Evolutionary conservation across 306 rosid species (phyloP).

Genomic region (Vigna angularis): DNA sequence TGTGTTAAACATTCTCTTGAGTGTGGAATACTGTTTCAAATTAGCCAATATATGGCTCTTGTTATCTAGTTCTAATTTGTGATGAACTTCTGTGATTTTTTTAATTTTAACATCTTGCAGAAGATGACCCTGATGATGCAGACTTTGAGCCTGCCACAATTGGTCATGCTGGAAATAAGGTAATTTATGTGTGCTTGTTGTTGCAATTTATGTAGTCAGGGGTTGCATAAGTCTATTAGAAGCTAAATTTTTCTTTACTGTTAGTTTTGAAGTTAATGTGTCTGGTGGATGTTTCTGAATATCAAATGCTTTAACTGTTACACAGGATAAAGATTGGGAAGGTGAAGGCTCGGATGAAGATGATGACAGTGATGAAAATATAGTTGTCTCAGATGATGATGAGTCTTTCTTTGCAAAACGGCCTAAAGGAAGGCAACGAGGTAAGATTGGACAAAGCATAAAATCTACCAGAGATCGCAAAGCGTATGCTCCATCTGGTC

Average conservation of each 20-base stretch:
- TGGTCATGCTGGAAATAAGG: conserved; percentile 80
- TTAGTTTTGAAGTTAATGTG: conserved; percentile 30
- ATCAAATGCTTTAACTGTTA: conserved; percentile 45
- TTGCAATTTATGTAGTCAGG: conserved; percentile 17
- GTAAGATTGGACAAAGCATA: conserved; percentile 62
- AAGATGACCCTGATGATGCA: conserved; percentile 96
- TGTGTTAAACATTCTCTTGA: conserved; percentile 49
- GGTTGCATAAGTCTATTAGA: conserved; percentile 18
- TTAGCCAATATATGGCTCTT: conserved; percentile 11
- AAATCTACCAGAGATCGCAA: conserved; percentile 69
- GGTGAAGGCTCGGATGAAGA: conserved; percentile 86
- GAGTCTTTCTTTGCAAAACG: conserved; percentile 73
- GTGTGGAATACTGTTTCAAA: conserved; percentile 28
- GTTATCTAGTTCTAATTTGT: conserved; percentile 26
- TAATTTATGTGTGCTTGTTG: conserved; percentile 38
- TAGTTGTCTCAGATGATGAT: conserved; percentile 81
- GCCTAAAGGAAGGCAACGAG: conserved; percentile 62
- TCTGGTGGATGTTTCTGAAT: conserved; percentile 38
- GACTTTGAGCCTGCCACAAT: conserved; percentile 84
- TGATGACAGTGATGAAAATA: conserved; percentile 70
- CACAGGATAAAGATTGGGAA: conserved; percentile 88
- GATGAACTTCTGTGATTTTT: conserved; percentile 27
- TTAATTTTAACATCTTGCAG: conserved; percentile 55
- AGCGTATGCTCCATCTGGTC: conserved; percentile 58
- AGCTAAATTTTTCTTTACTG: conserved; percentile 33